Percentiles rank a stretch among this genome's conserved stretches.
Conservation (phyloP, 139 green algal genomes). For the Asterochloris sp. region DNA sequence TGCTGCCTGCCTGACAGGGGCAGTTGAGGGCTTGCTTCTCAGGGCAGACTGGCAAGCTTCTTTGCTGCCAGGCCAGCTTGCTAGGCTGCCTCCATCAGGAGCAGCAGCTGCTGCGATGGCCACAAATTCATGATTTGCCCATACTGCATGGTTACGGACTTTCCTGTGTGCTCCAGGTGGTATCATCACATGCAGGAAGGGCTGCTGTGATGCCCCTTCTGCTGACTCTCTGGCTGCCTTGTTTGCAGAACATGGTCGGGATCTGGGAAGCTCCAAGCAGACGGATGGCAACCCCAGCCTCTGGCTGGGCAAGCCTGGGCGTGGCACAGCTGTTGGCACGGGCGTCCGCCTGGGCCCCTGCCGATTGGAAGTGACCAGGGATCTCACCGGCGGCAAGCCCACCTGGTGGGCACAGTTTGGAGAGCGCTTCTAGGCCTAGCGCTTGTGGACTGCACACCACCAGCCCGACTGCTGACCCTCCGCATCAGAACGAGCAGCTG, state of each 20-base stretch:
- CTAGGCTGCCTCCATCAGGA: not conserved
- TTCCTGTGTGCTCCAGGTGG: not conserved
- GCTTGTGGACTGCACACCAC: too few relatives aligned
- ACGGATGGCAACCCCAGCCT: constrained; percentile 86
- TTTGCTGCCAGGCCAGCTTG: too few relatives aligned
- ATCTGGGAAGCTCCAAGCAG: constrained; percentile 74
- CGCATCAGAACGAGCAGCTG: too few relatives aligned
- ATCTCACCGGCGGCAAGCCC: constrained; percentile 81
- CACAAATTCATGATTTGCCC: not conserved
- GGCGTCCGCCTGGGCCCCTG: constrained; percentile 83
- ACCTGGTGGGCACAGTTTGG: constrained; percentile 82
- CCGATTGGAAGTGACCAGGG: constrained; percentile 76
- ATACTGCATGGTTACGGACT: not conserved
- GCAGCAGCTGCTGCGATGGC: not conserved
- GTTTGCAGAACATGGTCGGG: constrained; percentile 66
- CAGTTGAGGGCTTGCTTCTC: not conserved
- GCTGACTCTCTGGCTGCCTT: not conserved
- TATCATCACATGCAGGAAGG: not conserved
- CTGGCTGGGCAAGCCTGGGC: constrained; percentile 86
- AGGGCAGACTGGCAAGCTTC: not conserved
- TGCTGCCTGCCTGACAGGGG: not conserved
- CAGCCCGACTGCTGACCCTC: too few relatives aligned
- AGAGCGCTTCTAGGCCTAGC: constrained; percentile 80
- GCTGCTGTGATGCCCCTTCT: constrained; percentile 80
- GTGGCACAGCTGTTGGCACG: constrained; percentile 68